A percentile compares a stretch with the other conserved stretches of the same genome.
These are phyloP conservation scores for Cyberlindnera saturnus DNA, from an alignment of 805 yeast species.

Conservation along the genomic window DNA sequence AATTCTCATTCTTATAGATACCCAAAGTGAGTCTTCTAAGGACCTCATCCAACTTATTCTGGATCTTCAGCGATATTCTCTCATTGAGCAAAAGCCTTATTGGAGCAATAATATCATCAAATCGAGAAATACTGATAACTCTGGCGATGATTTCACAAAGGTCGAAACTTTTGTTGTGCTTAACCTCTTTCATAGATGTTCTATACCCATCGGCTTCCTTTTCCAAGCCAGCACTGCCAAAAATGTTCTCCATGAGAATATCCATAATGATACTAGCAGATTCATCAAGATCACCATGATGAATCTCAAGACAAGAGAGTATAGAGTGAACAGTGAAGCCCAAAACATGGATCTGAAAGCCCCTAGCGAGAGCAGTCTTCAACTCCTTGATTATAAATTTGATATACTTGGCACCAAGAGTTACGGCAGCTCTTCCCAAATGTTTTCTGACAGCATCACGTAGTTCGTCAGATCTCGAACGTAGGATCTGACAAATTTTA, in stretches of 20 bases:
- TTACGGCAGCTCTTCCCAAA: constrained; percentile 54
- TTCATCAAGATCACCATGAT: constrained; percentile 73
- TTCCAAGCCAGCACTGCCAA: constrained; percentile 89
- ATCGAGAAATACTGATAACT: constrained; percentile 51
- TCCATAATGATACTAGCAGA: constrained; percentile 54
- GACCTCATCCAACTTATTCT: constrained; percentile 72
- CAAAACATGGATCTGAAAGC: constrained; percentile 89
- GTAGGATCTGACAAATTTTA: constrained; percentile 79
- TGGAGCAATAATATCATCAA: constrained; percentile 59
- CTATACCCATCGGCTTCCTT: constrained; percentile 91
- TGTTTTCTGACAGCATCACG: constrained; percentile 82
- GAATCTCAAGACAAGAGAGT: constrained; percentile 47
- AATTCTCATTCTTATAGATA: constrained; percentile 60
- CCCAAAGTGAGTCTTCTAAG: constrained; percentile 77
- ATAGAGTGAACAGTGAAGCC: constrained; percentile 81
- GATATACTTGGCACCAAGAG: constrained; percentile 70
- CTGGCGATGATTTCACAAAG: constrained; percentile 73
- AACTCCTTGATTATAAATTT: constrained; percentile 74
- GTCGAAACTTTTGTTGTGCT: constrained; percentile 81
- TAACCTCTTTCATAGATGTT: constrained; percentile 84
- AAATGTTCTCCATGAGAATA: constrained; percentile 83
- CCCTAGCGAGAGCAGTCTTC: constrained; percentile 71
- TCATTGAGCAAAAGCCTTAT: constrained; percentile 58
- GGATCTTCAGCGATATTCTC: constrained; percentile 59
- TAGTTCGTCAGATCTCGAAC: constrained; percentile 79